A percentile compares a stretch with the other conserved stretches of the same genome.
These are phyloP conservation scores for Colletotrichum camelliae DNA, from an alignment of 2,329 filamentous ascomycete species.

Conservation along the genomic window DNA sequence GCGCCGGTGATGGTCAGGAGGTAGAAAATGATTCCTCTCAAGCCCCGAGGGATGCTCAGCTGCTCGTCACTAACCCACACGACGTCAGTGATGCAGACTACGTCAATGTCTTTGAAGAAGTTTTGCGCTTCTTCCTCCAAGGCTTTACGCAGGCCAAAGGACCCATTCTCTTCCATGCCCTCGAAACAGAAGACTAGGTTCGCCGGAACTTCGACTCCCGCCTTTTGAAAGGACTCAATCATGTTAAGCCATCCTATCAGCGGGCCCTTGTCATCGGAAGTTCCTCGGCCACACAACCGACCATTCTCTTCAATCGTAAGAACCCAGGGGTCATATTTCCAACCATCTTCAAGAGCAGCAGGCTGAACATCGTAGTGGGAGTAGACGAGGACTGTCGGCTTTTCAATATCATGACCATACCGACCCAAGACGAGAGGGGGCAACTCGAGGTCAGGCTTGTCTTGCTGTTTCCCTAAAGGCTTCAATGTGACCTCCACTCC, in stretches of 20 bases:
- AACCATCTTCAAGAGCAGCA: conserved; percentile 89
- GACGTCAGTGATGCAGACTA: conserved; percentile 98
- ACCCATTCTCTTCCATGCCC: conserved; percentile 99
- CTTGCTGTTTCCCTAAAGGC: conserved; percentile 87
- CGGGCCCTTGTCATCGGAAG: conserved; percentile 97
- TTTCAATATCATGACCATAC: conserved; percentile 89
- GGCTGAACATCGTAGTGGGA: conserved; percentile 99
- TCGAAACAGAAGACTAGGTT: conserved; percentile 99
- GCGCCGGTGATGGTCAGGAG: conserved; percentile 88
- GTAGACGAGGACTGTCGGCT: conserved; percentile 95
- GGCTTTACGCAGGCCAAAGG: conserved; percentile 92
- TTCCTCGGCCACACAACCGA: conserved; percentile 93
- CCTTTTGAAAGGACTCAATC: conserved; percentile 96
- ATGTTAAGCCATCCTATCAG: conserved; percentile 97
- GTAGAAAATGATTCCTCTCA: conserved; percentile 98
- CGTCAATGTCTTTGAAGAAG: conserved; percentile 94
- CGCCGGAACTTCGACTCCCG: conserved; percentile 90
- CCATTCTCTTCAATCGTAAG: conserved; percentile 87
- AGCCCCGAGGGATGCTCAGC: conserved; percentile 95
- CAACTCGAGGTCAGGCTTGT: conserved; percentile 81
- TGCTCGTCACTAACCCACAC: conserved; percentile 99
- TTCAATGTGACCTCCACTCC: conserved; percentile 89
- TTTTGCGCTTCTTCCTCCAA: conserved; percentile 89
- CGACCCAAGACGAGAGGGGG: conserved; percentile 91
- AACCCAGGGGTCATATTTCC: conserved; percentile 93